Evolutionary conservation across 352 stramenopile species (phyloP), one percentile per base, ranked within the genome.

Genomic region (Blastocystis sp.): DNA sequence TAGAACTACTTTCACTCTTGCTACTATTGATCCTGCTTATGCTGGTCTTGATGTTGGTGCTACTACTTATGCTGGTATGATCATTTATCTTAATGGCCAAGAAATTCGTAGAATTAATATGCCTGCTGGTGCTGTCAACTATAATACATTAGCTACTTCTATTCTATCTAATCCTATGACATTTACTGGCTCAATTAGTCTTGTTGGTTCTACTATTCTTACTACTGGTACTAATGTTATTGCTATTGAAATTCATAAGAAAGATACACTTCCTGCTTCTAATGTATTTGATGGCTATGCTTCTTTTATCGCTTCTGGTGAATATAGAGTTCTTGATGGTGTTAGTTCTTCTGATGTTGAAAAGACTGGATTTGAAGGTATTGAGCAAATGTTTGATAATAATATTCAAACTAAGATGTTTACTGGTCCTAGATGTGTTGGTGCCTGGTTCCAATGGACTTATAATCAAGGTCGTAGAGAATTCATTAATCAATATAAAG

Each of bases 231-330:
- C 42, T 18, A 57, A 57, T 11, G 33, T 41, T 25, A 36, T 57
- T 16, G 46, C 46, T 46, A 28, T 57, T 23, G 46, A 57, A 21
- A 57, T 57, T 21, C 46, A 57, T 21, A 57, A 57, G 46, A 33
- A 57, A n/a, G n/a, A n/a, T n/a, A n/a, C n/a, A n/a, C n/a, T n/a
- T n/a, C n/a, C n/a, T n/a, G n/a, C n/a, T n/a, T n/a, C n/a, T n/a
- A n/a, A n/a, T n/a, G n/a, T n/a, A n/a, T n/a, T n/a, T n/a, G n/a
- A n/a, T n/a, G n/a, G n/a, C n/a, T n/a, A n/a, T n/a, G n/a, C n/a
- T n/a, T n/a, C n/a, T n/a, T n/a, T n/a, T n/a, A n/a, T n/a, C n/a
- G n/a, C n/a, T n/a, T n/a, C n/a, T n/a, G n/a, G n/a, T n/a, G n/a
- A n/a, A n/a, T n/a, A n/a, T n/a, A n/a, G n/a, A n/a, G n/a, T 62